Percentiles rank a stretch among this genome's conserved stretches.
Evolutionary conservation across 2,329 filamentous ascomycete species (phyloP).

Genomic region (Pseudocercospora vitis): DNA sequence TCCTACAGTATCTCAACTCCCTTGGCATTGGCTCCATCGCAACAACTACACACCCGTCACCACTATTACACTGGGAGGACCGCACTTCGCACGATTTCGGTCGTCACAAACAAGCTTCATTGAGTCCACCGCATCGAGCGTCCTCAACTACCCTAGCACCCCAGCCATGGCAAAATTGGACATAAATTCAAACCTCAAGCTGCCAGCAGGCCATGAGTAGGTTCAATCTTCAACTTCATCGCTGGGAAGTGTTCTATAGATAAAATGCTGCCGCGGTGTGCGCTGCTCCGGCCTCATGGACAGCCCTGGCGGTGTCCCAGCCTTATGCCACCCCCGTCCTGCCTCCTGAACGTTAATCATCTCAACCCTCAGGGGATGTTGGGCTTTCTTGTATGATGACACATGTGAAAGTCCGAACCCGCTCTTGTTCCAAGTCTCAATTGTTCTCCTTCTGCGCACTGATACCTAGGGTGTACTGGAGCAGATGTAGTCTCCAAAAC

Average conservation of each 20-base stretch:
- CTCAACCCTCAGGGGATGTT: too few species aligned
- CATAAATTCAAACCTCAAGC: constrained; percentile 50
- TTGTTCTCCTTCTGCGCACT: constrained; percentile 12
- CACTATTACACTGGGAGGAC: constrained; percentile 13
- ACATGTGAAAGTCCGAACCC: too few species aligned
- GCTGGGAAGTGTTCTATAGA: constrained; percentile 2
- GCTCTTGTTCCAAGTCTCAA: too few species aligned
- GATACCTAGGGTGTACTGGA: constrained; percentile 15
- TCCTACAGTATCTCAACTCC: too few species aligned
- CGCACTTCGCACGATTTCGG: constrained; percentile 5
- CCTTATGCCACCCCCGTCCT: neutral
- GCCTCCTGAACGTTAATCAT: neutral
- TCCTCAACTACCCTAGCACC: constrained; percentile 22
- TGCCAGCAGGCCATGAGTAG: constrained; percentile 61
- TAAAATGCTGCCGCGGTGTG: too few species aligned
- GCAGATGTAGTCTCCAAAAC: constrained; percentile 1
- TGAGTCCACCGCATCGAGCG: constrained; percentile 12
- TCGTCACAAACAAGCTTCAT: neutral
- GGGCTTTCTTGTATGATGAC: too few species aligned
- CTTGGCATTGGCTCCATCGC: neutral
- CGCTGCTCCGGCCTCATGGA: too few species aligned
- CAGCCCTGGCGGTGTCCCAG: neutral
- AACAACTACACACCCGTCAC: neutral
- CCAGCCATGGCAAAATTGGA: constrained; percentile 45
- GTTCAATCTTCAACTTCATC: constrained; percentile 26